Evolutionary conservation across 108 stramenopile species (phyloP).

Genomic region (Fragilaria crotonensis): DNA sequence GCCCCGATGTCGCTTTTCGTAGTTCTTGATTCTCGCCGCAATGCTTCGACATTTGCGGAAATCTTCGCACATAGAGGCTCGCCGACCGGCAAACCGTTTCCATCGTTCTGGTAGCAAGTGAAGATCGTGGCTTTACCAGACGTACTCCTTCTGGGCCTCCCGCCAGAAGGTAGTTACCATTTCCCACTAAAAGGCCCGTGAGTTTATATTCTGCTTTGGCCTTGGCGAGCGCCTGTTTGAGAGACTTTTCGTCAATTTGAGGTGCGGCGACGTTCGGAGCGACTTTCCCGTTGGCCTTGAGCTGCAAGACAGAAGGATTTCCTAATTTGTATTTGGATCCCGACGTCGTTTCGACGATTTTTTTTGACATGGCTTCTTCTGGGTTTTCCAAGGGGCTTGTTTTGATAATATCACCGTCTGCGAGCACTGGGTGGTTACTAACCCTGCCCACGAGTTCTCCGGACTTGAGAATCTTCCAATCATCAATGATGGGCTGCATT

Average conservation of each 20-base stretch:
- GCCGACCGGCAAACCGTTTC: constrained; percentile 35
- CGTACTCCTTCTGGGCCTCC: constrained; percentile 52
- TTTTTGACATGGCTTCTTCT: constrained; percentile 21
- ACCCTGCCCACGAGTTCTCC: constrained; percentile 64
- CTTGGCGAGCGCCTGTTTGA: constrained; percentile 20
- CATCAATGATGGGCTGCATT: constrained; percentile 39
- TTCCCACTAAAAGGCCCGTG: constrained; percentile 45
- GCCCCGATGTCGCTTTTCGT: constrained; percentile 31
- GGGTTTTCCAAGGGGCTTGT: constrained; percentile 61
- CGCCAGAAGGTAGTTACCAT: constrained; percentile 45
- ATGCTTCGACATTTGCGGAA: constrained; percentile 53
- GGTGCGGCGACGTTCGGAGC: constrained; percentile 4
- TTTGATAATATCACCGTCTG: constrained; percentile 72
- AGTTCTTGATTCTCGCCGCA: constrained; percentile 47
- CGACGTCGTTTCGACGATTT: constrained; percentile 52
- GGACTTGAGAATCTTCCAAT: constrained; percentile 57
- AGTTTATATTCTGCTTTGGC: constrained; percentile 26
- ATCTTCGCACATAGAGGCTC: constrained; percentile 31
- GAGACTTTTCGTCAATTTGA: constrained; percentile 24
- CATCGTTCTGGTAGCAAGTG: constrained; percentile 39
- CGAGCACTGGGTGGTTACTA: constrained; percentile 59
- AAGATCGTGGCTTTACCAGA: constrained; percentile 48
- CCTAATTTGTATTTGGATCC: constrained; percentile 75
- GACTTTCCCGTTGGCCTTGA: background rate
- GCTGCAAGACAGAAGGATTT: constrained; percentile 3